These are phyloP conservation scores for Nigrospora osmanthi DNA, from an alignment of 2,329 filamentous ascomycete species.

Conservation along the genomic window DNA sequence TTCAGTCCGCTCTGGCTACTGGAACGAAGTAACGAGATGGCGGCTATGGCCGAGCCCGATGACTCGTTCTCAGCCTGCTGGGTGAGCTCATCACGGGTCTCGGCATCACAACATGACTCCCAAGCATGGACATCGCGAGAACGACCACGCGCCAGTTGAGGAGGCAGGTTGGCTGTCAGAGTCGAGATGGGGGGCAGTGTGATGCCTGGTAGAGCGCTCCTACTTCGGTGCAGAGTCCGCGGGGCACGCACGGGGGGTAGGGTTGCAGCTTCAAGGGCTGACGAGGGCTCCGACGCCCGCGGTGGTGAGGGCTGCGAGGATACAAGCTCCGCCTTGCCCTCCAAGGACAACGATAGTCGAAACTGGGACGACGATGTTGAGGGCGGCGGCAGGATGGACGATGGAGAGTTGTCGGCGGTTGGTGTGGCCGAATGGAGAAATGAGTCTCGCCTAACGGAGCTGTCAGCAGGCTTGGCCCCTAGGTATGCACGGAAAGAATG, in stretches of 20 bases:
- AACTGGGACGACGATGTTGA: conserved; percentile 47
- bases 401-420: conserved; percentile 25
- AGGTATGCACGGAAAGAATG: neutral
- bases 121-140: conserved; percentile 84
- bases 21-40: conserved; percentile 73
- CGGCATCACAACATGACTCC: conserved; percentile 84
- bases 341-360: conserved; percentile 74
- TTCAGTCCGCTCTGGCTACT: conserved; percentile 39
- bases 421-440: conserved; percentile 34
- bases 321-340: conserved; percentile 85
- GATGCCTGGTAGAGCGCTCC: conserved; percentile 55
- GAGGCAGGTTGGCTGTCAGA: conserved; percentile 43
- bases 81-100: conserved; percentile 69
- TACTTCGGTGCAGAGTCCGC: conserved; percentile 58
- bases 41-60: conserved; percentile 70
- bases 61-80: conserved; percentile 75
- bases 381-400: conserved; percentile 23
- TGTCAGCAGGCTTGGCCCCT: conserved; percentile 6
- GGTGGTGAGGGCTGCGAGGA: conserved; percentile 64
- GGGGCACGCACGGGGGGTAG: conserved; percentile 38
- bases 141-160: conserved; percentile 56
- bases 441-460: conserved; percentile 28
- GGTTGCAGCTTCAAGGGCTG: conserved; percentile 35
- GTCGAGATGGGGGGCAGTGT: conserved; percentile 50
- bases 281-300: conserved; percentile 46